Percentiles rank a stretch among this genome's conserved stretches.
Conservation (phyloP, 768 basidiomycete species). For the Ephemerocybe angulata region DNA sequence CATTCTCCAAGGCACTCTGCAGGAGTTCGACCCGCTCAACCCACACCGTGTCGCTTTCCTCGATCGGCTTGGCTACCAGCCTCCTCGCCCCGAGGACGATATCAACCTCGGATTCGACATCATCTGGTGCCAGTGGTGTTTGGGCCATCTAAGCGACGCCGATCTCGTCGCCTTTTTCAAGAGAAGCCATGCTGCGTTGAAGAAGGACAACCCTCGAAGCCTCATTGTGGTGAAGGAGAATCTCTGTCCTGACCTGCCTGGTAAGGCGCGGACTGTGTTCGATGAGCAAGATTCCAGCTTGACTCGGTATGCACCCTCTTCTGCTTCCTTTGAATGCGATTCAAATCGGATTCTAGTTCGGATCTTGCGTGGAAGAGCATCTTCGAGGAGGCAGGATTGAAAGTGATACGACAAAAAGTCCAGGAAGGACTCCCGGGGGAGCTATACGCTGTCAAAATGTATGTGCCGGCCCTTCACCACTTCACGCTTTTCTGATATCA, state of each 20-base stretch:
- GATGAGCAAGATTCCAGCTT: conserved; percentile 88
- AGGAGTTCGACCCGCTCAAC: conserved; percentile 70
- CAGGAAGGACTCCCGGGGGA: conserved; percentile 83
- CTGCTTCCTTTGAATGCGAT: not conserved
- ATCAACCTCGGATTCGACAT: conserved; percentile 76
- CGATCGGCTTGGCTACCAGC: conserved; percentile 66
- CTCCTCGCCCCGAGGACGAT: conserved; percentile 38
- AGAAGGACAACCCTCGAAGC: conserved; percentile 41
- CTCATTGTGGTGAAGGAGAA: conserved; percentile 93
- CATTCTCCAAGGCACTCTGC: conserved; percentile 76
- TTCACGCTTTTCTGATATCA: not conserved
- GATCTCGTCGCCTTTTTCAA: conserved; percentile 78
- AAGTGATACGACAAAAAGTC: conserved; percentile 65
- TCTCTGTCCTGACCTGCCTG: conserved; percentile 60
- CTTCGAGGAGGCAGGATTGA: conserved; percentile 73
- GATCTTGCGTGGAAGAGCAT: conserved; percentile 75
- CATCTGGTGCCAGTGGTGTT: conserved; percentile 97
- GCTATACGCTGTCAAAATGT: conserved; percentile 87
- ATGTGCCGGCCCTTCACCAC: conserved; percentile 19
- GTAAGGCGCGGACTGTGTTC: conserved; percentile 49
- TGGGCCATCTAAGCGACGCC: conserved; percentile 75
- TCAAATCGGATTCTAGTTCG: conserved; percentile 49
- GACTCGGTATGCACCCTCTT: conserved; percentile 56
- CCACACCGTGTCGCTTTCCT: conserved; percentile 46
- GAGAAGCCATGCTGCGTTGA: conserved; percentile 57